Conservation (phyloP, 2,329 filamentous ascomycete genomes). For the Didymella lethalis region DNA sequence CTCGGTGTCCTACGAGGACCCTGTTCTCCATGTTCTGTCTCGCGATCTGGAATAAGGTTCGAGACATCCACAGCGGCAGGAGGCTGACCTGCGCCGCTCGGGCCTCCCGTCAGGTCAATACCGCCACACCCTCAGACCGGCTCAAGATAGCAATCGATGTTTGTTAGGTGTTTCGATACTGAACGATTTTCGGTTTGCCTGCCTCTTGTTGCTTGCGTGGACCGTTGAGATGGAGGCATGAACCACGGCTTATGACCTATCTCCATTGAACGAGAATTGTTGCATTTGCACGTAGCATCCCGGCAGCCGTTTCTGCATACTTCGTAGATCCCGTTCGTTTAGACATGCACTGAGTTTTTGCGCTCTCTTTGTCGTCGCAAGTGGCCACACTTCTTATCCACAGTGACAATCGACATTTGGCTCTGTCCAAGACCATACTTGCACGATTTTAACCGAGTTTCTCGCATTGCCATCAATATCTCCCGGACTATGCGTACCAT, state of each 20-base stretch:
- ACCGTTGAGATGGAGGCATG: background rate
- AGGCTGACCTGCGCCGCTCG: conserved; percentile 13
- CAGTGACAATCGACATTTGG: background rate
- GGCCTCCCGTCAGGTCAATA: conserved; percentile 14
- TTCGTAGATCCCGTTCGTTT: conserved; percentile 4
- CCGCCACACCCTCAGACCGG: conserved; percentile 10
- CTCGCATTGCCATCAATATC: conserved; percentile 1
- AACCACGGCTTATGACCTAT: conserved; percentile 8
- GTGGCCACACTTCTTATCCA: background rate
- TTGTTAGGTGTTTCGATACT: background rate
- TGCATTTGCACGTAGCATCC: conserved; percentile 2
- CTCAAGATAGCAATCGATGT: conserved; percentile 1
- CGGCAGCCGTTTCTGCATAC: background rate
- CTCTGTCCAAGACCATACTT: background rate
- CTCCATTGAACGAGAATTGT: background rate
- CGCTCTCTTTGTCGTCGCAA: background rate
- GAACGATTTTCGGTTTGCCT: conserved; percentile 8
- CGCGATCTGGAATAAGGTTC: conserved; percentile 11
- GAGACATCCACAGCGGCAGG: conserved; percentile 7
- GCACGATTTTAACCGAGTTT: background rate
- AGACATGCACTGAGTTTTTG: background rate
- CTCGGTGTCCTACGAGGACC: conserved; percentile 11
- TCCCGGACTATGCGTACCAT: conserved; percentile 9
- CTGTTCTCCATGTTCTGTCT: conserved; percentile 19
- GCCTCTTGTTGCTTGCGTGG: conserved; percentile 1